A percentile compares a stretch with the other conserved stretches of the same genome.
phyloP scores from a whole-genome alignment of 345 rosid species.

The Gossypium sturtianum region DNA sequence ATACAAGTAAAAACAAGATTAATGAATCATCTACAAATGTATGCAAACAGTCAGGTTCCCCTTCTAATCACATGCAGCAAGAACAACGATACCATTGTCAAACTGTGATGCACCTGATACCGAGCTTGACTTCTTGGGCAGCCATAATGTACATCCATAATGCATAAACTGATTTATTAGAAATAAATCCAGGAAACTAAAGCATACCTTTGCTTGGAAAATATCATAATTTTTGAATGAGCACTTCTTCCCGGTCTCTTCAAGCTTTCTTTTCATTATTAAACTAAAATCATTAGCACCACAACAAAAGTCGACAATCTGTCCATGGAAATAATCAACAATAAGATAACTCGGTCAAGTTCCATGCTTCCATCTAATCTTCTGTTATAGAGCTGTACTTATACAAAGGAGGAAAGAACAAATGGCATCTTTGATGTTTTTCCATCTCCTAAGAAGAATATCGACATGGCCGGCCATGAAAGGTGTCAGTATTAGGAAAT shows the following conservation, averaged over 20 bases:
- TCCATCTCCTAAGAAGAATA: neutral
- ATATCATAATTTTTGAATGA: slow-evolving; percentile 71
- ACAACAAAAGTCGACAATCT: slow-evolving; percentile 95
- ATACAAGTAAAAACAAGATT: neutral
- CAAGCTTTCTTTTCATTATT: slow-evolving; percentile 72
- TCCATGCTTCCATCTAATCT: neutral
- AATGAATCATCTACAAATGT: neutral
- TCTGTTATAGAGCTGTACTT: neutral
- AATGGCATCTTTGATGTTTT: neutral
- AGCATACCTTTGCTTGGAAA: slow-evolving; percentile 64
- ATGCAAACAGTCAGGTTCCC: neutral
- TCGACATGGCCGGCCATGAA: neutral
- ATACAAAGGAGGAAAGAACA: neutral
- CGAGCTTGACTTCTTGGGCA: neutral
- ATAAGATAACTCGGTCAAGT: slow-evolving; percentile 4
- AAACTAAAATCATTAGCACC: slow-evolving; percentile 94
- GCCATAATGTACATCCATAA: slow-evolving; percentile 4
- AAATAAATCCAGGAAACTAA: neutral
- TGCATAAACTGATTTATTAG: neutral
- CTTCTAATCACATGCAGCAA: neutral
- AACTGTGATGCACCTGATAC: neutral
- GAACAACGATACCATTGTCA: neutral
- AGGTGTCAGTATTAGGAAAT: neutral
- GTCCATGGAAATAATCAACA: slow-evolving; percentile 21
- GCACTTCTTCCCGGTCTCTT: slow-evolving; percentile 79